Percentiles rank a stretch among this genome's conserved stretches.
Evolutionary conservation across 2,329 filamentous ascomycete genomes (phyloP).

Genomic region (Fusarium subglutinans): DNA sequence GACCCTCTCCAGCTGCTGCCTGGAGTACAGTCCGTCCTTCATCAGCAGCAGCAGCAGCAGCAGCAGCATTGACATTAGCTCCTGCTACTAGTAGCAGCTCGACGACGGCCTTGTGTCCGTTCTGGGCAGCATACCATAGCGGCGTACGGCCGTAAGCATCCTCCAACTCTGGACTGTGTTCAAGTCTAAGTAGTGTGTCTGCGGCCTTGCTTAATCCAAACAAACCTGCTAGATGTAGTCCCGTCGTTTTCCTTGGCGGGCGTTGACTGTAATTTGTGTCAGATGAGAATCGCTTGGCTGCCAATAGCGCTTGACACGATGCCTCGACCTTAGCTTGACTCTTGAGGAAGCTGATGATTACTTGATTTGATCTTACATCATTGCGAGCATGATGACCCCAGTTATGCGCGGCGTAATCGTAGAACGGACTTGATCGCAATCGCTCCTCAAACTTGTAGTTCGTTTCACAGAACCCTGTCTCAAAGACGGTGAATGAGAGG

Average conservation of each 20-base stretch:
- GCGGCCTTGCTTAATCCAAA: not conserved
- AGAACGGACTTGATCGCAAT: not conserved
- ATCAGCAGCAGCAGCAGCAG: no score
- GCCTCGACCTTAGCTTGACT: not conserved
- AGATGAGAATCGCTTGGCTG: not conserved
- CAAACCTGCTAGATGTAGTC: not conserved
- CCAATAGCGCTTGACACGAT: not conserved
- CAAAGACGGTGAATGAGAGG: not conserved
- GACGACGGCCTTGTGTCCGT: not conserved
- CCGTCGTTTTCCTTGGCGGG: not conserved
- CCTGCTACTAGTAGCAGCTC: not conserved
- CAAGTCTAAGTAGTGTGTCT: not conserved
- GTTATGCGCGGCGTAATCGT: not conserved
- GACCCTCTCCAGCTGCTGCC: no score
- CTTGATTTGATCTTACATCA: not conserved
- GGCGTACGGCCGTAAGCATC: not conserved
- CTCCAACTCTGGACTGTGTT: not conserved
- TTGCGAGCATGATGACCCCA: not conserved
- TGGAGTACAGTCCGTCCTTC: no score
- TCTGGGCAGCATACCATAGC: not conserved
- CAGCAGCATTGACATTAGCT: no score
- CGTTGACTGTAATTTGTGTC: not conserved
- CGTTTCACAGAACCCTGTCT: not conserved
- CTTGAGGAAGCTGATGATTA: not conserved
- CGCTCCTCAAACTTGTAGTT: not conserved